Evolutionary conservation across 306 rosid species (phyloP), one percentile per base, ranked within the genome.

Genomic region (Spatholobus suberectus): DNA sequence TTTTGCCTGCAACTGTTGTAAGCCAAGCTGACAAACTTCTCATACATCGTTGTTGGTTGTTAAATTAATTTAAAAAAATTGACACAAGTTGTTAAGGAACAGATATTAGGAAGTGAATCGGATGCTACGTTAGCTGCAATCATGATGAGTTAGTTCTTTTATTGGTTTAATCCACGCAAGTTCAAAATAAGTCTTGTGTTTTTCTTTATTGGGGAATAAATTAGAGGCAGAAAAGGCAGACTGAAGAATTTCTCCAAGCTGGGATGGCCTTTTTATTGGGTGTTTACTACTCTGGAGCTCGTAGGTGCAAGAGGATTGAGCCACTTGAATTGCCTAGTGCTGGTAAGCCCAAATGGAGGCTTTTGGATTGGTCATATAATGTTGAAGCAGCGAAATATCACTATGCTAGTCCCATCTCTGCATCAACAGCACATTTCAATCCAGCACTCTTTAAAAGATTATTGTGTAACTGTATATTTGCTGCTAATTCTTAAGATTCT

Each of bases 281-380:
- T 26, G 18, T 61, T 58, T 61, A n/a, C n/a, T n/a, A n/a, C n/a
- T 27, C 68, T 61, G 6, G 40, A 27, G 15, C 8, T 23, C 43
- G 4, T 49, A 47, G 43, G 62, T 49, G 15, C 62, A 14, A 13
- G 8, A 27, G 38, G 41, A 26, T n/a, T n/a, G n/a, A n/a, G n/a
- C n/a, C n/a, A n/a, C n/a, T 26, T 71, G 75, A 17, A 52, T 70
- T 58, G 14, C 66, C 66, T 58, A 58, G 40, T 26, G 32, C 69
- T 37, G 72, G 27, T 18, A 37, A n/a, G 15, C 72, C 70, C 43
- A 15, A 32, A 63, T 63, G 21, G 70, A 61, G 12, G 59, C 59
- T 52, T 49, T 6, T 18, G 59, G 26, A 52, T 52, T 52, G 68
- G 13, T 12, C 20, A 27, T 27, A 26, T 27, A 61, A 32, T 15